Evolutionary conservation across 176 grass and related monocot genomes (phyloP), one percentile per base, ranked within the genome.

Genomic region (Musa acuminata): DNA sequence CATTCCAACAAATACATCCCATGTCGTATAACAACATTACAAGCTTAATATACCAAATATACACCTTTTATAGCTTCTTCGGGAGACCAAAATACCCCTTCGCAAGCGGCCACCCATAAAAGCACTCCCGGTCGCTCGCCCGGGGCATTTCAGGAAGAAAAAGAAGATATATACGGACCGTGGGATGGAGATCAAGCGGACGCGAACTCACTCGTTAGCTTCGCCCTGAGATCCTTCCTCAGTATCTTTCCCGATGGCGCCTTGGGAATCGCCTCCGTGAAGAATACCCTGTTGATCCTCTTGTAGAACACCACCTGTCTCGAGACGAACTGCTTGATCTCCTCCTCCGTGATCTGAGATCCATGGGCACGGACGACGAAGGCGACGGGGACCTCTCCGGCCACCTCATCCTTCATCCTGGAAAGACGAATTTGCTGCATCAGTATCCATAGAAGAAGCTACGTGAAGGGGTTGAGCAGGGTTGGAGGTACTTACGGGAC

Each of bases 401-500:
- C 82, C 6, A 88, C 48, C 63, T 93, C 93, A 81, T 97, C 93
- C 48, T 90, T 92, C 62, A 90, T 80, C 11, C 93, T 97, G 90
- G 35, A 43, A 43, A 43, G 35, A 43, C 4, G 35, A 0, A 43
- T 4, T 43, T 43, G 35, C 35, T 43, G 35, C 35, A 43, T 43
- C 35, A 43, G 35, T 43, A 6, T 43, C 35, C 35, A 43, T 43
- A 5, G 35, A 43, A 43, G 35, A 43, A 43, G 35, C 35, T 43
- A 6, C 35, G 3, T 43, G 35, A 43, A 43, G 35, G 35, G 35
- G 35, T 43, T 43, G 14, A 51, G 23, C 12, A 66, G 17, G 1
- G 19, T 23, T 27, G 5, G 5, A 11, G 7, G 3, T 1, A n/a
- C 71, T 55, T 26, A 73, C 71, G 71, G 51, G 52, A 73, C 71